phyloP scores from a whole-genome alignment of 1,139 yeast species.

The Yamadazyma taylorii region DNA sequence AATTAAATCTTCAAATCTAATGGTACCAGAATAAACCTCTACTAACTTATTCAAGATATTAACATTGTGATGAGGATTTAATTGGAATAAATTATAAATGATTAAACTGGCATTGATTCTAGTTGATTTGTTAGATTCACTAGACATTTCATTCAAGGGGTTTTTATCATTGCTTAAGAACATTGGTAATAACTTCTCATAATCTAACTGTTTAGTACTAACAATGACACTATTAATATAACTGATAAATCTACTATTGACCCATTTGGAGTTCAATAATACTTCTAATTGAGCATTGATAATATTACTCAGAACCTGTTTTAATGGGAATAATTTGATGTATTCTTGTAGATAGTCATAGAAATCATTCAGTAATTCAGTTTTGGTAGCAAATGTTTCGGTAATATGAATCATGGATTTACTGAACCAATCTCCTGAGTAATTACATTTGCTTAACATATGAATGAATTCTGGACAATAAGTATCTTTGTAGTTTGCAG shows the following conservation, averaged over 20 bases:
- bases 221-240: constrained; percentile 39
- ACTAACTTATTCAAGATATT: constrained; percentile 49
- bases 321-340: constrained; percentile 23
- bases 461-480: constrained; percentile 9
- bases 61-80: constrained; percentile 48
- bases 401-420: constrained; percentile 61
- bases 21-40: constrained; percentile 60
- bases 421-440: constrained; percentile 37
- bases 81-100: constrained; percentile 37
- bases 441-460: constrained; percentile 2
- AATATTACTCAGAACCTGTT: constrained; percentile 42
- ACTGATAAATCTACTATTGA: constrained; percentile 25
- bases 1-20: constrained; percentile 59
- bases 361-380: constrained; percentile 34
- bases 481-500: constrained; percentile 3
- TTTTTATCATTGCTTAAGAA: constrained; percentile 51
- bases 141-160: constrained; percentile 29
- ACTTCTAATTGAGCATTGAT: constrained; percentile 72
- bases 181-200: constrained; percentile 63
- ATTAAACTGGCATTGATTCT: constrained; percentile 47
- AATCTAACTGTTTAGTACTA: constrained; percentile 37
- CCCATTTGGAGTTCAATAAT: constrained; percentile 52
- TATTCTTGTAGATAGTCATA: constrained; percentile 23
- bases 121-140: constrained; percentile 16
- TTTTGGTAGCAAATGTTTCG: constrained; percentile 58